Conservation (phyloP, 2,329 filamentous ascomycete genomes). For the Byssoonygena ceratinophila region DNA sequence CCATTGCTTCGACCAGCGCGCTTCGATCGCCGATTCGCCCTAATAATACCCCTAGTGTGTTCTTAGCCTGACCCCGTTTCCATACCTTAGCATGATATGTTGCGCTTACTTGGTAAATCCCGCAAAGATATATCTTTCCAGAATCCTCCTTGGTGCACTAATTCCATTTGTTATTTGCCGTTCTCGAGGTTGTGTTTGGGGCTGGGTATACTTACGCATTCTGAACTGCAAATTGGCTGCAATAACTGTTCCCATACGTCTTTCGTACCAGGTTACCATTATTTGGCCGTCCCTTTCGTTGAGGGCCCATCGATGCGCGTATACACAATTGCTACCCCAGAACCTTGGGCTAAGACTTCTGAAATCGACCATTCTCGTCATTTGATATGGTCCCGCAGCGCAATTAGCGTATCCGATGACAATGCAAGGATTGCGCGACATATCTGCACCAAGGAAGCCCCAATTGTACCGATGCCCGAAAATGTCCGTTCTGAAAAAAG, state of each 20-base stretch:
- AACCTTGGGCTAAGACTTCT: neutral
- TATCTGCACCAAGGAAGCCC: constrained; percentile 14
- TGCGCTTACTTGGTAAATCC: constrained; percentile 13
- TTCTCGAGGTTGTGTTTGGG: neutral
- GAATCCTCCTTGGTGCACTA: constrained; percentile 14
- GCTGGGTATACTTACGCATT: constrained; percentile 12
- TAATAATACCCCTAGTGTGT: constrained; percentile 1
- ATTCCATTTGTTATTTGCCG: neutral
- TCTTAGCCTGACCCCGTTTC: neutral
- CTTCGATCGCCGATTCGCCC: neutral
- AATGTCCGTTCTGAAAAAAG: constrained; percentile 12
- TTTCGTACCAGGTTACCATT: constrained; percentile 15
- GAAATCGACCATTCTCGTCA: constrained; percentile 10
- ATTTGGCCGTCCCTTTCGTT: constrained; percentile 11
- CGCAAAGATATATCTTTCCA: constrained; percentile 16
- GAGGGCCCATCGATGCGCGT: constrained; percentile 16
- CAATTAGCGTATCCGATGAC: constrained; percentile 12
- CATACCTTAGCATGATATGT: neutral
- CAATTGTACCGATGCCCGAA: constrained; percentile 15
- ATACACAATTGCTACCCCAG: constrained; percentile 8
- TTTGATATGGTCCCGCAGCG: constrained; percentile 13
- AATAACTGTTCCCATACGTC: constrained; percentile 3
- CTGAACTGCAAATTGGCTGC: constrained; percentile 12
- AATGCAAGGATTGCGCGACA: constrained; percentile 1
- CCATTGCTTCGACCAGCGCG: constrained; percentile 3